Evolutionary conservation across 306 rosid genomes (phyloP).

Genomic region (Dryas octopetala): DNA sequence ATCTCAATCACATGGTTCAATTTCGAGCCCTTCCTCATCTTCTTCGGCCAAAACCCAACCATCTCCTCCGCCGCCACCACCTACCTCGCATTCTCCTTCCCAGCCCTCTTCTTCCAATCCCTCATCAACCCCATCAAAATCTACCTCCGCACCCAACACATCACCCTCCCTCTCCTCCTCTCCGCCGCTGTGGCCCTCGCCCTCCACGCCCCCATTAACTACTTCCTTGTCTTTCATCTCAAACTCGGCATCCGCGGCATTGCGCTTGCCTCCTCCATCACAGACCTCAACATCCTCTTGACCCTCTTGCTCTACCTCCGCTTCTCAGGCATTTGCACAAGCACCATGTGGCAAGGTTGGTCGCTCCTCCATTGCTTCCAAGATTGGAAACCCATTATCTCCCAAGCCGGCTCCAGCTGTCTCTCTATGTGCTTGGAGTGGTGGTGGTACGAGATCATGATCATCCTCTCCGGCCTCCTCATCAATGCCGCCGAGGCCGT

Average conservation of each 20-base stretch:
- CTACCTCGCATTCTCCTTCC: conserved; percentile 39
- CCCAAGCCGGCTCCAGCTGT: conserved; percentile 44
- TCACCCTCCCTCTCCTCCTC: conserved; percentile 40
- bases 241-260: conserved; percentile 32
- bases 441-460: conserved; percentile 62
- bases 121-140: conserved; percentile 40
- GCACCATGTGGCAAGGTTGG: conserved; percentile 30
- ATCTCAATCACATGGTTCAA: conserved; percentile 38
- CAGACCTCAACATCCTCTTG: conserved; percentile 29
- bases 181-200: conserved; percentile 20
- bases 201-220: conserved; percentile 24
- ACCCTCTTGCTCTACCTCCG: conserved; percentile 14
- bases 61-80: conserved; percentile 35
- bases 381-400: conserved; percentile 40
- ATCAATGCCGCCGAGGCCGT: conserved; percentile 25
- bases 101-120: conserved; percentile 40
- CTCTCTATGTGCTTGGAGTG: conserved; percentile 42
- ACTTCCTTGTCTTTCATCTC: not conserved
- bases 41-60: conserved; percentile 26
- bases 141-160: conserved; percentile 32
- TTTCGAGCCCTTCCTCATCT: conserved; percentile 19
- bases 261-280: conserved; percentile 29
- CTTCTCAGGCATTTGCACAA: conserved; percentile 14
- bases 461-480: conserved; percentile 34
- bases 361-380: conserved; percentile 27